Percentiles rank a stretch among this genome's conserved stretches.
Evolutionary conservation across 192 early-diverging fungal species (phyloP).

Genomic region (Backusella tuberculispora): DNA sequence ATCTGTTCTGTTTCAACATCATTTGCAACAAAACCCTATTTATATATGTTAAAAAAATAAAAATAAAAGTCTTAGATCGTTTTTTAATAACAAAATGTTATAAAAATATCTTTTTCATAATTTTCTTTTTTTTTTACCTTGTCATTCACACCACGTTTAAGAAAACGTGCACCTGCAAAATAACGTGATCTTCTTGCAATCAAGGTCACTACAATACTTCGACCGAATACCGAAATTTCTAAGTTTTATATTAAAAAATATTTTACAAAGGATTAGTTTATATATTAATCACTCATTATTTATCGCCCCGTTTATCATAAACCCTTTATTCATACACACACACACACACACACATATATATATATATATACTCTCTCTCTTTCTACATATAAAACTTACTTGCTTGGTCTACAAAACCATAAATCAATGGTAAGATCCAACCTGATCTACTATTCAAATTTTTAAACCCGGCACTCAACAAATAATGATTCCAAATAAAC

Average conservation of each 20-base stretch:
- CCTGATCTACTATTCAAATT: constrained; percentile 65
- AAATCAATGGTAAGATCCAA: constrained; percentile 84
- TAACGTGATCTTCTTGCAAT: constrained; percentile 93
- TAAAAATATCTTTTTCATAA: constrained; percentile 13
- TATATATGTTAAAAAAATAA: too few species aligned
- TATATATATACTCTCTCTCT: not conserved
- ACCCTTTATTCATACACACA: too few species aligned
- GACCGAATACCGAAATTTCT: constrained; percentile 90
- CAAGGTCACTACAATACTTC: constrained; percentile 89
- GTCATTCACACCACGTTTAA: constrained; percentile 95
- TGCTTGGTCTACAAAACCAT: constrained; percentile 98
- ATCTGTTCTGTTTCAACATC: constrained; percentile 99
- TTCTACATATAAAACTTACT: constrained; percentile 50
- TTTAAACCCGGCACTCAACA: constrained; percentile 68
- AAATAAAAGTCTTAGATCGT: not conserved
- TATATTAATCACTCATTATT: too few species aligned
- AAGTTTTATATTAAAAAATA: too few species aligned
- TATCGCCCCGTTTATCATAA: too few species aligned
- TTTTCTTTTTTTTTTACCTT: constrained; percentile 46
- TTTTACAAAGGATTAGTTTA: too few species aligned
- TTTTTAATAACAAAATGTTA: not conserved
- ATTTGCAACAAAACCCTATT: constrained; percentile 95
- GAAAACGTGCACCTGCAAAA: constrained; percentile 95
- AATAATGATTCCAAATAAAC: constrained; percentile 96
- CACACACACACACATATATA: not conserved